Base-by-base conservation (phyloP, 768 basidiomycete species). In the Leccinum incarnatum region DNA sequence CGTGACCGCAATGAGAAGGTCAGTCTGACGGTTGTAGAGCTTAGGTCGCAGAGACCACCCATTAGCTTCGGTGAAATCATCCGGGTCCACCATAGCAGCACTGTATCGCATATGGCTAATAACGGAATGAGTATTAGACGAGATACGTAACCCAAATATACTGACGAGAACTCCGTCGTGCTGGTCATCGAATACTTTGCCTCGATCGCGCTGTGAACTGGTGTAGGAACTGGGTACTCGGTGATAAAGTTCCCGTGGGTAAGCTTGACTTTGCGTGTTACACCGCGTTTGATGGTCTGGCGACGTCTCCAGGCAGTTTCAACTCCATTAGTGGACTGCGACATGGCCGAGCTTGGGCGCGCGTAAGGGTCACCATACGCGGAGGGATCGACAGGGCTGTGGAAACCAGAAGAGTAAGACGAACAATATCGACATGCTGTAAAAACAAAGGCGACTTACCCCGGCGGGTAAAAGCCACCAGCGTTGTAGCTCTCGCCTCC, bases 181-280 rank as follows among this genome's bases (percentile, higher is more conserved):
- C 79, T 90, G 53, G 82, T 83, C 58, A 74, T 70, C n/a, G 83
- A 75, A 78, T 86, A 95, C 71, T 89, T 90, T 37, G 81, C 74
- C 74, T 97, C 93, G 36, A 93, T 86, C 21, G 93, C 93, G 58
- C 86, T 88, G 67, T 79, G 81, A 54, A 96, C 85, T 3, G 93
- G 88, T 0, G 89, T 88, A 2, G 94, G 94, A 1, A 95, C 94
- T 7, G 85, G 78, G 70, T 95, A 94, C 66, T 97, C 95, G 32
- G 86, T 82, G 74, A 96, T 90, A 76, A 94, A 96, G 68, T 95
- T 91, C 58, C 95, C 95, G 51, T 93, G 82, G 9, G 93, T 96
- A 63, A 98, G 86, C 72, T 92, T 91, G 78, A 98, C 90, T 70
- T 89, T 92, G 67, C 92, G 89, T n/a, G 93, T 95, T 23, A 94